Evolutionary conservation across 2,329 filamentous ascomycete genomes (phyloP).

Genomic region (Neodidymelliopsis sp.): DNA sequence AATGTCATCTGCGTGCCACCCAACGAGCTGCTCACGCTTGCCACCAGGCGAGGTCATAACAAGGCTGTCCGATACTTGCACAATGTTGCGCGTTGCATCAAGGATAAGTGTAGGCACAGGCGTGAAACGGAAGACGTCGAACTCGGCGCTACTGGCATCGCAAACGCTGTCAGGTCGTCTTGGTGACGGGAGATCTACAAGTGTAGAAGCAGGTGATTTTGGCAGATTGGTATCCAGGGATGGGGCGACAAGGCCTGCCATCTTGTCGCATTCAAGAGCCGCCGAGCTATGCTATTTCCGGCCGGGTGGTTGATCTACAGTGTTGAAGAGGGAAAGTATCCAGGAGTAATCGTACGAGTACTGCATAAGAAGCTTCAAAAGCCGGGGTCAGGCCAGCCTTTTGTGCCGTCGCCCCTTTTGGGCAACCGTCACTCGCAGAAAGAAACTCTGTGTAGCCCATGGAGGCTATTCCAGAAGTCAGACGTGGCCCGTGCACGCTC

Average conservation of each 20-base stretch:
- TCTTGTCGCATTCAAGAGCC: constrained; percentile 5
- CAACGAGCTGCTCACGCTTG: constrained; percentile 47
- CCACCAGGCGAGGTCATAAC: constrained; percentile 42
- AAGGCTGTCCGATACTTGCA: constrained; percentile 55
- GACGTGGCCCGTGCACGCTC: constrained; percentile 5
- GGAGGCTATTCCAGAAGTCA: constrained; percentile 4
- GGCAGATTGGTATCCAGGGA: constrained; percentile 14
- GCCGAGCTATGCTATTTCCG: constrained; percentile 16
- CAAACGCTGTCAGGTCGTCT: constrained; percentile 12
- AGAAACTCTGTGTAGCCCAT: neutral
- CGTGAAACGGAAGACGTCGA: constrained; percentile 50
- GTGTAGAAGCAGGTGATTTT: constrained; percentile 16
- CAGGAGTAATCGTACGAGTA: constrained; percentile 32
- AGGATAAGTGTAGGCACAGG: constrained; percentile 47
- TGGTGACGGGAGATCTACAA: constrained; percentile 26
- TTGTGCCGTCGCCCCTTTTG: constrained; percentile 3
- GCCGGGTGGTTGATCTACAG: constrained; percentile 12
- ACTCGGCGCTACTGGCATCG: constrained; percentile 17
- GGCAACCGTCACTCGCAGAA: neutral
- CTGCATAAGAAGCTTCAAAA: constrained; percentile 13
- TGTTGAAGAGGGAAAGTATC: constrained; percentile 2
- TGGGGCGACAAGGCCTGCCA: constrained; percentile 25
- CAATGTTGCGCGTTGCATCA: constrained; percentile 62
- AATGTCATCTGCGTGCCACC: constrained; percentile 51
- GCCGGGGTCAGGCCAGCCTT: constrained; percentile 18